Base-by-base conservation (phyloP, 441 rosid species). In the Populus trichocarpa region DNA sequence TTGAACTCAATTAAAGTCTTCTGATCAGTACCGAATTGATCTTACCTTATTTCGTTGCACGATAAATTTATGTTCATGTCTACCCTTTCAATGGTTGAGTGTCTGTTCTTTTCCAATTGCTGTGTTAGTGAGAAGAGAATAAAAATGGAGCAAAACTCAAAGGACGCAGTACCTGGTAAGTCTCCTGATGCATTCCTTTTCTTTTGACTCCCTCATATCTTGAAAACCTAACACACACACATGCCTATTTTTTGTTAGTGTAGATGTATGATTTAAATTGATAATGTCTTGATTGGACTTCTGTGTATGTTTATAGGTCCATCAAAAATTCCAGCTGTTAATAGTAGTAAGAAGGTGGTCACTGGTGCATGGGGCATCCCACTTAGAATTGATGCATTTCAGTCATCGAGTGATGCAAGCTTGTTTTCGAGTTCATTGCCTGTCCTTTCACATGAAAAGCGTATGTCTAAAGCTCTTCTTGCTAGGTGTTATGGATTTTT, bases 361-460 rank as follows among this genome's bases (percentile, higher is more conserved):
- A 80, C 79, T 81, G 81, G 84, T 78, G 85, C 87, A 50, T 88
- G 93, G 91, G 95, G 89, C 25, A 85, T 84, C 71, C 85, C 84
- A 25, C 71, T 50, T 35, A 86, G 86, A 76, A 78, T 80, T 68
- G 80, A 59, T 70, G 78, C 78, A 71, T 83, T 71, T 80, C 85
- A 82, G 74, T 77, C 92, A 69, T 78, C 92, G 26, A 85, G 77
- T 82, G 95, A 93, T 84, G 85, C 90, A 32, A 90, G 88, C 89
- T 79, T 92, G 88, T 93, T 93, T 85, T 93, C 98, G 10, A 88
- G 86, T 83, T 93, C 98, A 12, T 83, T 93, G 80, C 97, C 95
- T 3, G 90, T 90, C 64, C 94, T 92, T 84, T 86, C 87, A 25
- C 90, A 89, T 84, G 93, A 89, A 80, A 90, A 90, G 69, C 74